These are phyloP conservation scores for Stephanodiscus minutulus DNA, from an alignment of 108 stramenopile genomes.

Conservation along the genomic window DNA sequence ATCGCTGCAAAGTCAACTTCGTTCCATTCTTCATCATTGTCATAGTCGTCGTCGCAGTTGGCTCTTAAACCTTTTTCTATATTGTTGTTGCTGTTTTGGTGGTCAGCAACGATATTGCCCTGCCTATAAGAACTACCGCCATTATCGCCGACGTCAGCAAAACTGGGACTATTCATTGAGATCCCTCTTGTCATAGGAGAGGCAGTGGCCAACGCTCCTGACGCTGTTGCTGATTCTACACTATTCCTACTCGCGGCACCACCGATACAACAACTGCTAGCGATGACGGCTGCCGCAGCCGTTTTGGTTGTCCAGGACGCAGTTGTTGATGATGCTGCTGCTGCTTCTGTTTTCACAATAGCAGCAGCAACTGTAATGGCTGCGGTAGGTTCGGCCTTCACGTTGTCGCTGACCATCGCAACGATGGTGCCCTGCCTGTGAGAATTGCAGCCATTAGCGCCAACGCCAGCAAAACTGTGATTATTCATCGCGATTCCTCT, in stretches of 20 bases:
- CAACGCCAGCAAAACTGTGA: neutral
- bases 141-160: neutral
- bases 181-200: neutral
- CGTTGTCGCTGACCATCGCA: too few species aligned
- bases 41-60: conserved; percentile 8
- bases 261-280: neutral
- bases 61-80: neutral
- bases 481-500: neutral
- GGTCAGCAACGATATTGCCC: neutral
- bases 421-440: neutral
- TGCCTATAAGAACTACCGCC: neutral
- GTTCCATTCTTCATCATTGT: conserved; percentile 54
- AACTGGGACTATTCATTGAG: neutral
- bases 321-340: conserved; percentile 1
- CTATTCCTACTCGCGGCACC: neutral
- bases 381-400: too few species aligned
- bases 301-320: neutral
- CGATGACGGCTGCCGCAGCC: neutral
- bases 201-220: neutral
- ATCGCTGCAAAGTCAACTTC: conserved; percentile 54
- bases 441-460: neutral
- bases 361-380: neutral
- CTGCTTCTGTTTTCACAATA: conserved; percentile 5
- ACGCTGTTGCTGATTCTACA: neutral
- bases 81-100: conserved; percentile 9